Percentiles rank a stretch among this genome's conserved stretches.
These are phyloP conservation scores for Corniculantispora saksenae DNA, from an alignment of 2,329 filamentous ascomycete species.

Conservation along the genomic window DNA sequence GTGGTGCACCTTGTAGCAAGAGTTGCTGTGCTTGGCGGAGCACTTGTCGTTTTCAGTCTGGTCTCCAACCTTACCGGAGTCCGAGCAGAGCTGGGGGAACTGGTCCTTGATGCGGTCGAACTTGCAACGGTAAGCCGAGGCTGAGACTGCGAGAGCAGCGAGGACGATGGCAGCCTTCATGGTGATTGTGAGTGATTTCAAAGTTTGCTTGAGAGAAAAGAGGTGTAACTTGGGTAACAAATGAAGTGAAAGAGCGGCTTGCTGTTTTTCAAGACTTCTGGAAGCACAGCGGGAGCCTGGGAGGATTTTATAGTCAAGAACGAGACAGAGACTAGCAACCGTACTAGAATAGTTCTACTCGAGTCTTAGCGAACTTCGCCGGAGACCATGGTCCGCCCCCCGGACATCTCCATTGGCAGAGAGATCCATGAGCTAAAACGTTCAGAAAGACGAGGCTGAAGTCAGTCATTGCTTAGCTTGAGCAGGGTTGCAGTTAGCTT, in stretches of 20 bases:
- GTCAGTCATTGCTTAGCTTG: not conserved
- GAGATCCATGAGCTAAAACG: not conserved
- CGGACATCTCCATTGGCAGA: not conserved
- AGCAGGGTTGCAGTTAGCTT: not conserved
- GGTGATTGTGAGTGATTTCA: not conserved
- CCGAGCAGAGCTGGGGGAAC: constrained; percentile 8
- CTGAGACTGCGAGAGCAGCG: not conserved
- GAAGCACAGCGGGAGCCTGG: not conserved
- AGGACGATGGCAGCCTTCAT: constrained; percentile 1
- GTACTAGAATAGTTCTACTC: not conserved
- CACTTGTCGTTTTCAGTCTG: constrained; percentile 7
- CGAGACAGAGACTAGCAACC: not conserved
- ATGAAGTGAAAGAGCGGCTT: not conserved
- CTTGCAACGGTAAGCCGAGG: constrained; percentile 8
- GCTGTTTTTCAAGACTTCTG: not conserved
- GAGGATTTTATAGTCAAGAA: not conserved
- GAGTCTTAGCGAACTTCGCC: not conserved
- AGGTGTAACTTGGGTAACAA: not conserved
- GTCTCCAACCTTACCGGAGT: constrained; percentile 8
- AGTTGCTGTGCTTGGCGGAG: constrained; percentile 10
- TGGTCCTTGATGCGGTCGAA: constrained; percentile 12
- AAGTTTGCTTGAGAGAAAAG: too few relatives aligned
- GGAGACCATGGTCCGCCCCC: not conserved
- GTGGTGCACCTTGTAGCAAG: constrained; percentile 11
- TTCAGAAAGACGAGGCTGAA: not conserved